Base-by-base conservation (phyloP, 1,139 yeast species). In the Pichia sp. region DNA sequence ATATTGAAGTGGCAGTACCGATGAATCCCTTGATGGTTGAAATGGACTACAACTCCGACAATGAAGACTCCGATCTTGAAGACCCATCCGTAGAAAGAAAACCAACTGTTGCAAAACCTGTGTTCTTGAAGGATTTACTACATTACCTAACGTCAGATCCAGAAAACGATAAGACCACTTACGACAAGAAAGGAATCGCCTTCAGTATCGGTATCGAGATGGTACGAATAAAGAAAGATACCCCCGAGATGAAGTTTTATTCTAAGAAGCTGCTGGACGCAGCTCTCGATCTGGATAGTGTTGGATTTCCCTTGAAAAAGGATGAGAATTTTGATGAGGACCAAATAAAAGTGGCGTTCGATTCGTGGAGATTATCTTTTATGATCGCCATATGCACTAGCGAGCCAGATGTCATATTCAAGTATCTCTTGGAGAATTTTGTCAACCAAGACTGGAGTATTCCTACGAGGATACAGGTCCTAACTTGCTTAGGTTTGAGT, bases 401-500 rank as follows among this genome's bases (percentile, higher is more conserved):
- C 2, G 72, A 71, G 50, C 84, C 87, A 2, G 63, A 64, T 2
- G 48, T 36, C 7, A 75, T 78, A 0, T 64, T 73, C 0, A 61
- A 71, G 0, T 73, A 72, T 53, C 58, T 83, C 3, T 70, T 78
- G 36, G 64, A 70, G 36, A 64, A 81, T 45, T 70, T 85, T 31
- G 69, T 76, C 4, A 69, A 75, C 0, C 91, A 89, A 0, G 95
- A 86, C 64, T 83, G 81, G 61, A 84, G 90, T 0, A 70, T 86
- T 20, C 85, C 82, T 60, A 85, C 81, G 58, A 68, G 92, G 48
- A 72, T 85, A 65, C 68, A 75, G 54, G 73, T 85, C 24, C 67
- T 86, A 34, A 75, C 87, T 1, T 72, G 83, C 0, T 64, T 84
- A 16, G 80, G 86, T 0, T 68, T 84, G 43, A 79, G 84, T 4